Base-by-base conservation (phyloP, 1,284 basidiomycete species). In the Ceratobasidium sp. region DNA sequence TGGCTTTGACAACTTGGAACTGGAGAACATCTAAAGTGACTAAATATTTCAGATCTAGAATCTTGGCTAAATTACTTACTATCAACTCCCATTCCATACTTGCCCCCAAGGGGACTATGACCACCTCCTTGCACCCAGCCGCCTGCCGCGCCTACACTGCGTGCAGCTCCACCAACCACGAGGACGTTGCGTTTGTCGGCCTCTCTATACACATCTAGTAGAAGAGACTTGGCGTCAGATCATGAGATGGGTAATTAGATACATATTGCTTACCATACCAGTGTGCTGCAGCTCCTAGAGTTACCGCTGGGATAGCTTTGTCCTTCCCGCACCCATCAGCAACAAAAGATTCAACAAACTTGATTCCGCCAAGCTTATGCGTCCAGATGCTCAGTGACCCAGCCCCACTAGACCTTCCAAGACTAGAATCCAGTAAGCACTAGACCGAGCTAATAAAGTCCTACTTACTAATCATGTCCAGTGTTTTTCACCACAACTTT, bases 81-180 rank as follows among this genome's bases (percentile, higher is more conserved):
- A 38, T 72, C 70, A 18, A 72, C 70, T 11, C 70, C 70, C 59
- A 72, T 23, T 18, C 70, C 70, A 26, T 72, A 72, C 32, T 58
- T 58, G 28, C 16, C 18, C 26, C 38, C 59, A n/a, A 72, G 35
- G 9, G 55, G 32, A n/a, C 57, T 61, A 30, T 72, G 70, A 21
- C 70, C 70, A 7, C 70, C 70, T 18, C 55, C 70, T 8, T 47
- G 70, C 23, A 72, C 43, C 70, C 70, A 72, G 16, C 70, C 70
- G n/a, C 70, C 70, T 4, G 70, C 70, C 11, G 58, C 70, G 21
- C 70, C 70, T 26, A 72, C 70, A 21, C 57, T 46, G 49, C 44
- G 47, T 28, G 57, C 46, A 21, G 55, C 43, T 28, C 70, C 70
- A 9, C 70, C 70, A n/a, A 63, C 58, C 16, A 72, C 70, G 16